A percentile compares a stretch with the other conserved stretches of the same genome.
Conservation (phyloP, 2,329 filamentous ascomycete genomes). For the Geoglossum cookeanum region DNA sequence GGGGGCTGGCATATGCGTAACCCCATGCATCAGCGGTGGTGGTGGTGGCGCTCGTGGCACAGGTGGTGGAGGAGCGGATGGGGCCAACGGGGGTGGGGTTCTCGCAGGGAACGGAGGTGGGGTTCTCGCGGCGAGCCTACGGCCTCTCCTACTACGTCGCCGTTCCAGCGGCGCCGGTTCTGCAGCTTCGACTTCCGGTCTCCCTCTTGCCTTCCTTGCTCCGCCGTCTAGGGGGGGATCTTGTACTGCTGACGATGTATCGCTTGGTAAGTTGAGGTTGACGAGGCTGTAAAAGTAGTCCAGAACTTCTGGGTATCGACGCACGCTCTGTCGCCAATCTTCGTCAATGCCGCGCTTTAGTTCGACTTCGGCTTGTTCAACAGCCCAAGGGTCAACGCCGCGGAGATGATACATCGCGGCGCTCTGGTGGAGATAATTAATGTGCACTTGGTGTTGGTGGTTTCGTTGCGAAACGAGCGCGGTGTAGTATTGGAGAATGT, state of each 20-base stretch:
- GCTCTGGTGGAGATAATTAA: constrained; percentile 36
- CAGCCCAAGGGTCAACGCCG: constrained; percentile 40
- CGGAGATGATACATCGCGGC: constrained; percentile 39
- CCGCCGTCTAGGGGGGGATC: neutral
- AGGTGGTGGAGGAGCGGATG: neutral
- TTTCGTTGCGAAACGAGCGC: constrained; percentile 36
- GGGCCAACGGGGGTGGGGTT: neutral
- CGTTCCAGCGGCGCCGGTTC: neutral
- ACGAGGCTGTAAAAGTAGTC: constrained; percentile 63
- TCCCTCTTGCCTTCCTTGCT: neutral
- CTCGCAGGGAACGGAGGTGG: neutral
- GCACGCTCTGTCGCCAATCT: constrained; percentile 58
- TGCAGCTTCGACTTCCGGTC: neutral
- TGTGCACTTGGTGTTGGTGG: constrained; percentile 32
- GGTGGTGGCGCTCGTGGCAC: neutral
- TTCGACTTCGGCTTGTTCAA: constrained; percentile 42
- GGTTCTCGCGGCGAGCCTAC: neutral
- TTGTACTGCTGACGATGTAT: constrained; percentile 23
- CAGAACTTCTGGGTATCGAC: constrained; percentile 62
- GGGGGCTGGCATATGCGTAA: neutral
- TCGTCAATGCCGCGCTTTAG: constrained; percentile 59
- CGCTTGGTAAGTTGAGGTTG: constrained; percentile 42
- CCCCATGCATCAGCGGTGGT: neutral
- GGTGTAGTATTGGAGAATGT: constrained; percentile 9
- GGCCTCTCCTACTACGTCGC: neutral